phyloP scores from a whole-genome alignment of 768 basidiomycete species.

The Kondoa subrosea region DNA sequence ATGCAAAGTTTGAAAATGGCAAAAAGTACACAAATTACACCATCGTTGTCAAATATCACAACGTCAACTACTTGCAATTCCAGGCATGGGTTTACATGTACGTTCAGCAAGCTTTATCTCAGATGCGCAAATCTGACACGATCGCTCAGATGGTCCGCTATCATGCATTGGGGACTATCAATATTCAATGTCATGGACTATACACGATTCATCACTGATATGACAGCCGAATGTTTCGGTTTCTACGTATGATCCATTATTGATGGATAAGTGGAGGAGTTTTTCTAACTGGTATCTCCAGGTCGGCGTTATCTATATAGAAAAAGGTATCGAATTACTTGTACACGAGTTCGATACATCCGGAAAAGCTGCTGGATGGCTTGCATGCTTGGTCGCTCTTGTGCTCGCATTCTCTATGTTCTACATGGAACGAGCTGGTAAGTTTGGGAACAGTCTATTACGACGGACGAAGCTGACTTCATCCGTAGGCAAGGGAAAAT shows the following conservation, averaged over 20 bases:
- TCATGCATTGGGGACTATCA: constrained; percentile 28
- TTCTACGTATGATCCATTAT: constrained; percentile 21
- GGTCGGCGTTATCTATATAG: constrained; percentile 28
- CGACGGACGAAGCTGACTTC: background rate
- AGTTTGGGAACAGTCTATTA: background rate
- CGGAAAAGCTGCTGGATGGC: constrained; percentile 23
- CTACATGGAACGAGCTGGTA: constrained; percentile 19
- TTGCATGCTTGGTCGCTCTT: constrained; percentile 28
- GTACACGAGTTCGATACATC: constrained; percentile 25
- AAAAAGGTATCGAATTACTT: constrained; percentile 28
- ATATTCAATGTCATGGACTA: constrained; percentile 27
- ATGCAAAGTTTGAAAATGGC: no score
- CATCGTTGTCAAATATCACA: constrained; percentile 23
- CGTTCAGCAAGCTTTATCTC: background rate
- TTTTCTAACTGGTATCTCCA: background rate
- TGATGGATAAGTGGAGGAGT: constrained; percentile 1
- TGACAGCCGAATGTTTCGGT: constrained; percentile 28
- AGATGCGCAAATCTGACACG: background rate
- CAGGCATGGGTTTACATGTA: constrained; percentile 27
- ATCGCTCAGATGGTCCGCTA: constrained; percentile 29
- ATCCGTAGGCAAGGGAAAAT: constrained; percentile 13
- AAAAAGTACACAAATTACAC: constrained; percentile 28
- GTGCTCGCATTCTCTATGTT: constrained; percentile 28
- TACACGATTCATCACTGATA: constrained; percentile 30
- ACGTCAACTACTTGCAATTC: constrained; percentile 29